These are phyloP conservation scores for Myriosclerotinia curreyana DNA, from an alignment of 2,329 filamentous ascomycete genomes.

Conservation along the genomic window DNA sequence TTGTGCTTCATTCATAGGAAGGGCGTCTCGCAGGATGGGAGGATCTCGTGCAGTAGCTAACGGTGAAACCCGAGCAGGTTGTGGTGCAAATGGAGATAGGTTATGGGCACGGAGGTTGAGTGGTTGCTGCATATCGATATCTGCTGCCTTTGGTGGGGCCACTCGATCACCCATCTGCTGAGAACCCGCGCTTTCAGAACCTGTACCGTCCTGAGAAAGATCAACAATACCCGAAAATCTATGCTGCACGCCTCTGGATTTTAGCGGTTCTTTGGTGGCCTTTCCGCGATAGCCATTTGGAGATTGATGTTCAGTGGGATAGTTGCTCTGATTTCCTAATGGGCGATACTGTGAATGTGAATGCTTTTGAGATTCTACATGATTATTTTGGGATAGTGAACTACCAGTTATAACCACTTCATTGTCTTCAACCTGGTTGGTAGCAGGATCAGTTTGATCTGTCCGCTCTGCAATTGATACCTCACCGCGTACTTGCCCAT, in stretches of 20 bases:
- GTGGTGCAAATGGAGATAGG: slow-evolving; percentile 69
- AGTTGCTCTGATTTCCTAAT: slow-evolving; percentile 5
- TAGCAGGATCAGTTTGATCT: slow-evolving; percentile 27
- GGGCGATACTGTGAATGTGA: slow-evolving; percentile 26
- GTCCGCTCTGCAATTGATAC: slow-evolving; percentile 29
- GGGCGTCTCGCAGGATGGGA: slow-evolving; percentile 34
- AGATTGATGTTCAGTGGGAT: slow-evolving; percentile 14
- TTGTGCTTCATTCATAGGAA: slow-evolving; percentile 33
- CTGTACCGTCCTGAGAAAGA: slow-evolving; percentile 20
- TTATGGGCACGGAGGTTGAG: slow-evolving; percentile 62
- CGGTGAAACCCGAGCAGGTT: slow-evolving; percentile 66
- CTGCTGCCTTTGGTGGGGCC: slow-evolving; percentile 40
- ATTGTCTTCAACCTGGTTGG: slow-evolving; percentile 30
- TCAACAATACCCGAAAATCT: slow-evolving; percentile 22
- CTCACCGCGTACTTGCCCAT: slow-evolving; percentile 31
- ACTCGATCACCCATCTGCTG: slow-evolving; percentile 41
- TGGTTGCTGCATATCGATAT: slow-evolving; percentile 42
- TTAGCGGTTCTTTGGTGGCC: slow-evolving; percentile 2
- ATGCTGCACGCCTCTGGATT: slow-evolving; percentile 2
- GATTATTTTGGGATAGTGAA: slow-evolving; percentile 37
- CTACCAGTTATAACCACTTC: slow-evolving; percentile 34
- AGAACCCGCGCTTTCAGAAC: slow-evolving; percentile 13
- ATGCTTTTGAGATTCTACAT: slow-evolving; percentile 30
- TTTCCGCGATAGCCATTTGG: slow-evolving; percentile 13
- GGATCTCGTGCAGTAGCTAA: slow-evolving; percentile 48